Evolutionary conservation across 495 filamentous ascomycete species (phyloP).

Genomic region (Friedmanniomyces simplex): DNA sequence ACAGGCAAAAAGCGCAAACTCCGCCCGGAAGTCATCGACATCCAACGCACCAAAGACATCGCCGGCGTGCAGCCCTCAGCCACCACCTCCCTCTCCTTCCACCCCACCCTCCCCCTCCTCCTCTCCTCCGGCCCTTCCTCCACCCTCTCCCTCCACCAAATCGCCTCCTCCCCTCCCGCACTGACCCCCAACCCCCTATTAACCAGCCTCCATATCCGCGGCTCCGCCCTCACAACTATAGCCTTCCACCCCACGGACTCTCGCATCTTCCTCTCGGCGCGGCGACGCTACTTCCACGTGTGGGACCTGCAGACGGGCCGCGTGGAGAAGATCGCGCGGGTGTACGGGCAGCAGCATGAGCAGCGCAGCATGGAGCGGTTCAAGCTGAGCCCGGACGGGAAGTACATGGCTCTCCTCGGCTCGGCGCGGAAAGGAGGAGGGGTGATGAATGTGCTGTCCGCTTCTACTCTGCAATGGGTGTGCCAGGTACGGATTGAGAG

Average conservation of each 20-base stretch:
- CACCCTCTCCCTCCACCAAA: conserved; percentile 78
- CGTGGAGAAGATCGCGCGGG: conserved; percentile 63
- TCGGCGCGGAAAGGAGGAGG: conserved; percentile 73
- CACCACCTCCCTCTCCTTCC: conserved; percentile 76
- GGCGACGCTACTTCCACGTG: conserved; percentile 83
- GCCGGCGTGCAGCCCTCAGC: conserved; percentile 53
- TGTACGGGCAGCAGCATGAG: conserved; percentile 73
- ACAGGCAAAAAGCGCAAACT: conserved; percentile 49
- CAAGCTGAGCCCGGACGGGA: conserved; percentile 73
- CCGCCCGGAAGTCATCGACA: conserved; percentile 77
- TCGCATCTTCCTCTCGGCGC: conserved; percentile 71
- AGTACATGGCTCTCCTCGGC: conserved; percentile 70
- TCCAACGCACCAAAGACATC: conserved; percentile 60
- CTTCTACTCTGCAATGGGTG: conserved; percentile 78
- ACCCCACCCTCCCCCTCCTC: conserved; percentile 76
- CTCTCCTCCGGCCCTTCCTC: conserved; percentile 79
- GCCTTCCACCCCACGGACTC: conserved; percentile 55
- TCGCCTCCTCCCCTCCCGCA: conserved; percentile 55
- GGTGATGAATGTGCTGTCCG: conserved; percentile 73
- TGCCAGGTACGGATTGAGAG: conserved; percentile 74
- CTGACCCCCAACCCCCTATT: conserved; percentile 85
- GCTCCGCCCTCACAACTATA: conserved; percentile 69
- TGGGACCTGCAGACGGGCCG: conserved; percentile 78
- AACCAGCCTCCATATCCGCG: conserved; percentile 75
- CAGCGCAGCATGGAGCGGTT: conserved; percentile 87